phyloP scores from a whole-genome alignment of 345 rosid genomes.

The Lepidium sativum region DNA sequence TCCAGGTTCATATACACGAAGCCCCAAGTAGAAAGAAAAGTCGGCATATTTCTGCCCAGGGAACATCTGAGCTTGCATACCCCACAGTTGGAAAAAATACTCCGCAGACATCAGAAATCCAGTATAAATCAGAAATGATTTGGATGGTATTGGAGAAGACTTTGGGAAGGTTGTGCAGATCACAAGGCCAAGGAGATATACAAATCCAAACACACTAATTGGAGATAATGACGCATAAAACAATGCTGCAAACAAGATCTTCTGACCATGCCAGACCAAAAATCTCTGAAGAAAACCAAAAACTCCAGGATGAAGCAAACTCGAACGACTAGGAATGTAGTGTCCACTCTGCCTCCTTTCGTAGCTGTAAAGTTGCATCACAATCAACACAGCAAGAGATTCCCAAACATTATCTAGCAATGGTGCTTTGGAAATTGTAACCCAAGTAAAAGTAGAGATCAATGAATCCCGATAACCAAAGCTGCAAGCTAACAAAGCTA shows the following conservation, averaged over 20 bases:
- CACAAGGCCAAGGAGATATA: slow-evolving; percentile 74
- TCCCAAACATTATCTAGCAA: slow-evolving; percentile 84
- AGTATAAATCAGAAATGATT: slow-evolving; percentile 57
- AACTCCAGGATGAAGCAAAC: slow-evolving; percentile 49
- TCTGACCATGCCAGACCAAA: slow-evolving; percentile 87
- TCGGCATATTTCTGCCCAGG: slow-evolving; percentile 78
- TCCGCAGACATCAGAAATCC: slow-evolving; percentile 67
- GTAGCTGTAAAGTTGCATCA: slow-evolving; percentile 98
- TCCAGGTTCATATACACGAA: slow-evolving; percentile 53
- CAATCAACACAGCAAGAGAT: slow-evolving; percentile 85
- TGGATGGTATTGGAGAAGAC: slow-evolving; percentile 80
- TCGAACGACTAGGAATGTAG: slow-evolving; percentile 37
- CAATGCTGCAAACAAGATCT: slow-evolving; percentile 65
- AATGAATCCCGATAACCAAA: slow-evolving; percentile 62
- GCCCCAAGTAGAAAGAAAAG: slow-evolving; percentile 61
- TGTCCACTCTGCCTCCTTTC: slow-evolving; percentile 91
- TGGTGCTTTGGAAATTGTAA: slow-evolving; percentile 58
- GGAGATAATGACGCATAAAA: slow-evolving; percentile 84
- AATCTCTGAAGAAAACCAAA: slow-evolving; percentile 65
- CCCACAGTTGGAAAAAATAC: slow-evolving; percentile 96
- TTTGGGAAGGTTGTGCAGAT: slow-evolving; percentile 77
- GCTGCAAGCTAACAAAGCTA: slow-evolving; percentile 64
- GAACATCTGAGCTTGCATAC: slow-evolving; percentile 84
- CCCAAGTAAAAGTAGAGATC: slow-evolving; percentile 81
- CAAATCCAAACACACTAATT: slow-evolving; percentile 72